Percentiles rank a stretch among this genome's conserved stretches.
Evolutionary conservation across 1,284 basidiomycete genomes (phyloP).

Genomic region (Athelia psychrophila): DNA sequence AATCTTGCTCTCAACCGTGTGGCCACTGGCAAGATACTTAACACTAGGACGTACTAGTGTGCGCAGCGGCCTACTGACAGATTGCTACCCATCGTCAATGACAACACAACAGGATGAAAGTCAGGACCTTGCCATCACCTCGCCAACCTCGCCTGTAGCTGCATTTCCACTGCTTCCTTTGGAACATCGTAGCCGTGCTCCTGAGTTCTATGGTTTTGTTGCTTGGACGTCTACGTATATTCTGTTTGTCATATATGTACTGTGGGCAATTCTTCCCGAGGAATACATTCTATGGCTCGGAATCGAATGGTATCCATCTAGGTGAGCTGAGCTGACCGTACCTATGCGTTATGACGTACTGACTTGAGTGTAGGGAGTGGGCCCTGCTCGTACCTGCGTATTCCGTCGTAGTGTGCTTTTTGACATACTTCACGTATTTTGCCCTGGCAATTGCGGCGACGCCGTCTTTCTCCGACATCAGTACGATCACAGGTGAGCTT

Average conservation of each 20-base stretch:
- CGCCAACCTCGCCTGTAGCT: conserved; percentile 52
- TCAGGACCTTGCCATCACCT: conserved; percentile 33
- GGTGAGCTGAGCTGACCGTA: conserved; percentile 43
- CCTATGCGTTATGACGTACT: conserved; percentile 1
- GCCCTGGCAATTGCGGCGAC: conserved; percentile 71
- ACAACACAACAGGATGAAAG: neutral
- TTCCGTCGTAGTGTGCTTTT: conserved; percentile 67
- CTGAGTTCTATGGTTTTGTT: conserved; percentile 88
- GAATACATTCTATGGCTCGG: conserved; percentile 59
- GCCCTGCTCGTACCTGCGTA: conserved; percentile 82
- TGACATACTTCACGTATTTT: conserved; percentile 79
- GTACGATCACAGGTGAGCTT: conserved; percentile 59
- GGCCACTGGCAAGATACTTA: no score
- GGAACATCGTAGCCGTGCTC: conserved; percentile 55
- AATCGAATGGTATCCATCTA: conserved; percentile 86
- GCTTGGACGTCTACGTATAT: conserved; percentile 79
- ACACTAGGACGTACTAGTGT: no score
- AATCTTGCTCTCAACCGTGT: no score
- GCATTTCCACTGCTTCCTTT: conserved; percentile 39
- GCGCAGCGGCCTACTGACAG: no score
- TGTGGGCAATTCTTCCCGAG: conserved; percentile 53
- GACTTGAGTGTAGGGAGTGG: conserved; percentile 65
- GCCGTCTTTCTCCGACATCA: conserved; percentile 65
- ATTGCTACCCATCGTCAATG: no score
- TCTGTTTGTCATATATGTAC: conserved; percentile 65